A percentile compares a stretch with the other conserved stretches of the same genome.
phyloP scores from a whole-genome alignment of 352 stramenopile genomes.

The Globisporangium iwayamae region DNA sequence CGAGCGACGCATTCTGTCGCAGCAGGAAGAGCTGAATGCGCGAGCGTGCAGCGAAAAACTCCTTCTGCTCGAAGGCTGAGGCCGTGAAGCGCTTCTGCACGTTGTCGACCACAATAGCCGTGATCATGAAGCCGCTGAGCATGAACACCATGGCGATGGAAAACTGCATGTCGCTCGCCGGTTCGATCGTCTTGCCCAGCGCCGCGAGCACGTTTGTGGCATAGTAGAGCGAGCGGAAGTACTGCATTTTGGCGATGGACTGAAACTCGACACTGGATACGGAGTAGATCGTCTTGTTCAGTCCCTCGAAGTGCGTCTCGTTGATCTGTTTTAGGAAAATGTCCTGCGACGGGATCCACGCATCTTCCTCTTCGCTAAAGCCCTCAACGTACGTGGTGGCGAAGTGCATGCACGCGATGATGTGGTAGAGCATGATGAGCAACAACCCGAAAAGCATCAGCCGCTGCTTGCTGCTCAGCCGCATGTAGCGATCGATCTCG shows the following conservation, averaged over 20 bases:
- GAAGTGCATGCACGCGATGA: slow-evolving; percentile 42
- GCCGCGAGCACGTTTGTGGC: slow-evolving; percentile 26
- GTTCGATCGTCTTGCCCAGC: slow-evolving; percentile 28
- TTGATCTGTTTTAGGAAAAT: slow-evolving; percentile 18
- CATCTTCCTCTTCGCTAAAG: slow-evolving; percentile 19
- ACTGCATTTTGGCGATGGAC: slow-evolving; percentile 20
- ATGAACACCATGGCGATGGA: slow-evolving; percentile 32
- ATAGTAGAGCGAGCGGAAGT: slow-evolving; percentile 30
- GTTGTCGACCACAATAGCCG: slow-evolving; percentile 36
- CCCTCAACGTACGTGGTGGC: slow-evolving; percentile 27
- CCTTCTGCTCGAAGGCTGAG: slow-evolving; percentile 38
- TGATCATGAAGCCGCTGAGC: slow-evolving; percentile 41
- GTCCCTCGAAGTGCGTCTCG: slow-evolving; percentile 6
- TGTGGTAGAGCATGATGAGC: slow-evolving; percentile 45
- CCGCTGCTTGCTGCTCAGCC: slow-evolving; percentile 34
- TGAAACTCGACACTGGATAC: slow-evolving; percentile 9
- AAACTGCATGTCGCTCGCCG: slow-evolving; percentile 31
- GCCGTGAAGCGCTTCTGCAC: slow-evolving; percentile 47
- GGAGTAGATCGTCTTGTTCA: slow-evolving; percentile 12
- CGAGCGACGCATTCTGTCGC: slow-evolving; percentile 31
- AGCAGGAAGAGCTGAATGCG: slow-evolving; percentile 40
- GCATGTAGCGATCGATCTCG: slow-evolving; percentile 34
- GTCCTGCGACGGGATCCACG: slow-evolving; percentile 28
- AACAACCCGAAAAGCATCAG: slow-evolving; percentile 35
- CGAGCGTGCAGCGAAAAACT: slow-evolving; percentile 35